A percentile compares a stretch with the other conserved stretches of the same genome.
Conservation (phyloP, 2,329 filamentous ascomycete species). For the Claviceps paspali region DNA sequence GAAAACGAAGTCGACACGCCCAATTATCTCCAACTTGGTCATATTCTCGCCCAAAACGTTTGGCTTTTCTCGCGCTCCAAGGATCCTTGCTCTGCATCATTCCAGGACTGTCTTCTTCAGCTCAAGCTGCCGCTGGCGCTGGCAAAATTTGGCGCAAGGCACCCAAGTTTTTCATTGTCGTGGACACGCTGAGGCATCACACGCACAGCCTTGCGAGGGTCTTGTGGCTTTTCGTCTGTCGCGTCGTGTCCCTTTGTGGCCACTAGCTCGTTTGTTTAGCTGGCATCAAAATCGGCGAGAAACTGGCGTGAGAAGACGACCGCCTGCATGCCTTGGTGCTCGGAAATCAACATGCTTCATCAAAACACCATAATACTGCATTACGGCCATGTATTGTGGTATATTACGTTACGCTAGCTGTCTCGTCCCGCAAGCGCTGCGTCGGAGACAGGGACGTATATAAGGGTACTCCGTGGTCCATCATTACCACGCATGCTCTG, state of each 20-base stretch:
- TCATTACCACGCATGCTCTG: background rate
- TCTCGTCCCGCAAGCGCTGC: background rate
- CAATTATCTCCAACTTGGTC: background rate
- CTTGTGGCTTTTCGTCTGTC: no score
- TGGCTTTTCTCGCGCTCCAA: background rate
- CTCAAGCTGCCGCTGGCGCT: background rate
- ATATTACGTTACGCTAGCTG: no score
- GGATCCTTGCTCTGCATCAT: background rate
- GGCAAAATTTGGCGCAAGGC: background rate
- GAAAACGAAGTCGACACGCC: constrained; percentile 6
- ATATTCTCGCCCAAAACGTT: background rate
- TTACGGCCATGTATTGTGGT: no score
- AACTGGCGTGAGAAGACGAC: background rate
- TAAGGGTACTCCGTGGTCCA: background rate
- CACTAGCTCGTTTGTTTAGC: background rate
- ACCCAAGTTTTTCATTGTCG: no score
- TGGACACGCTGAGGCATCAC: no score
- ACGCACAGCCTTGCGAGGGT: no score
- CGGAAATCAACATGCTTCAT: background rate
- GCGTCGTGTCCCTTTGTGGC: background rate
- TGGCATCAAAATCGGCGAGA: background rate
- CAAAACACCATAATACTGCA: background rate
- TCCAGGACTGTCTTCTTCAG: background rate
- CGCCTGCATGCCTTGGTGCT: background rate
- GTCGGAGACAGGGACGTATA: background rate